phyloP scores from a whole-genome alignment of 2,329 filamentous ascomycete species.

The Penicillium occitanis region DNA sequence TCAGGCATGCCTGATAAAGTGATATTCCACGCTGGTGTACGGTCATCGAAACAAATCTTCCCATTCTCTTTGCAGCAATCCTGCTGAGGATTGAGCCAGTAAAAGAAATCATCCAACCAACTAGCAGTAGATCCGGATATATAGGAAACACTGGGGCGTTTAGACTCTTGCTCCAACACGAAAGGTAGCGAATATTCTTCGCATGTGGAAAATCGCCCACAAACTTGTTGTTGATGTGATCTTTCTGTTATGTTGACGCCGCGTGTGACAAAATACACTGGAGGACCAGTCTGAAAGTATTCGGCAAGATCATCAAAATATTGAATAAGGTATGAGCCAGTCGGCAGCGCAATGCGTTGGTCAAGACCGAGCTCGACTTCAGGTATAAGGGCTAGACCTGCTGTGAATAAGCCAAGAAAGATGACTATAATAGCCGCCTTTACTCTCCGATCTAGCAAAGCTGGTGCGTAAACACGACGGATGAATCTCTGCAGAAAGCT shows the following conservation, averaged over 20 bases:
- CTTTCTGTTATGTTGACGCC: conserved; percentile 76
- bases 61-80: conserved; percentile 73
- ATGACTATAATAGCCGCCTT: conserved; percentile 74
- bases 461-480: conserved; percentile 81
- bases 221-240: conserved; percentile 77
- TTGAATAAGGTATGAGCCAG: conserved; percentile 88
- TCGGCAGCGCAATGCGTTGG: conserved; percentile 89
- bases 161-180: conserved; percentile 89
- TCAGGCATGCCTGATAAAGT: conserved; percentile 90
- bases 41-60: conserved; percentile 73
- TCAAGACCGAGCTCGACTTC: conserved; percentile 84
- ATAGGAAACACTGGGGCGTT: conserved; percentile 82
- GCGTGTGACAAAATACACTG: conserved; percentile 91
- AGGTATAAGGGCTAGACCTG: conserved; percentile 79
- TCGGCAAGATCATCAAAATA: conserved; percentile 96
- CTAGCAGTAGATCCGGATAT: conserved; percentile 85
- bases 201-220: conserved; percentile 87
- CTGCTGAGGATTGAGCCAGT: conserved; percentile 88
- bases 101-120: conserved; percentile 96
- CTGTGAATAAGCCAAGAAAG: conserved; percentile 85
- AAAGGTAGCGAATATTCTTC: conserved; percentile 80
- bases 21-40: conserved; percentile 82
- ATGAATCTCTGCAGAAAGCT: conserved; percentile 83
- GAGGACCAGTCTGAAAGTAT: conserved; percentile 87
- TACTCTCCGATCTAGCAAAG: conserved; percentile 73